A percentile compares a stretch with the other conserved stretches of the same genome.
Evolutionary conservation across 2,329 filamentous ascomycete genomes (phyloP).

Genomic region (Epichloe elymi): DNA sequence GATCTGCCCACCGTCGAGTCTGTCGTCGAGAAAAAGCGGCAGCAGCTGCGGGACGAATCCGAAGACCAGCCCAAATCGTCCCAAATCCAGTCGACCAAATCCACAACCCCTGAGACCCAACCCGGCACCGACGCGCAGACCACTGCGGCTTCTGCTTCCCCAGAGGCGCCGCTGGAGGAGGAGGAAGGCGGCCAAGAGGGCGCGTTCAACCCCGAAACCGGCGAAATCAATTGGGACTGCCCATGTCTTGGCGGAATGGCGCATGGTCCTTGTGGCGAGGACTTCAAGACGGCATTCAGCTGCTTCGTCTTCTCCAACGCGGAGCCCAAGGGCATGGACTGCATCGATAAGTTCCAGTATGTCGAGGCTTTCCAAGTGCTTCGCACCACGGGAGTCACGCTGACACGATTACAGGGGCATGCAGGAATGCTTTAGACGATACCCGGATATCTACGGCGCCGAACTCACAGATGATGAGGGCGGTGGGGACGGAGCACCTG

Average conservation of each 20-base stretch:
- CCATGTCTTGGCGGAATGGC: conserved; percentile 97
- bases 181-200: conserved; percentile 70
- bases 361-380: conserved; percentile 19
- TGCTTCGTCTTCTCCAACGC: conserved; percentile 94
- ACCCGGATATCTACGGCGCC: conserved; percentile 85
- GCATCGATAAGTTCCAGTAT: conserved; percentile 94
- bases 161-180: conserved; percentile 30
- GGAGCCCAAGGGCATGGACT: conserved; percentile 95
- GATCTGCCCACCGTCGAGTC: conserved; percentile 53
- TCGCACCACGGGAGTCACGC: neutral
- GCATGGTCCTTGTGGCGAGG: conserved; percentile 83
- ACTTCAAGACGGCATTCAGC: conserved; percentile 93
- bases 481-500: conserved; percentile 18
- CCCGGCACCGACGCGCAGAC: conserved; percentile 15
- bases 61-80: conserved; percentile 13
- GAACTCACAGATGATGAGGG: conserved; percentile 69
- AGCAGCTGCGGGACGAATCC: conserved; percentile 25
- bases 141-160: conserved; percentile 21
- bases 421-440: conserved; percentile 90
- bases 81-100: conserved; percentile 8
- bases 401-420: conserved; percentile 53
- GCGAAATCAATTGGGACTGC: conserved; percentile 99
- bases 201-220: conserved; percentile 95
- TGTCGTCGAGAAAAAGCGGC: conserved; percentile 50
- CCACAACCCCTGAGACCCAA: conserved; percentile 11